Percentiles rank a stretch among this genome's conserved stretches.
These are phyloP conservation scores for Knufia fluminis DNA, from an alignment of 2,329 filamentous ascomycete species.

Conservation along the genomic window DNA sequence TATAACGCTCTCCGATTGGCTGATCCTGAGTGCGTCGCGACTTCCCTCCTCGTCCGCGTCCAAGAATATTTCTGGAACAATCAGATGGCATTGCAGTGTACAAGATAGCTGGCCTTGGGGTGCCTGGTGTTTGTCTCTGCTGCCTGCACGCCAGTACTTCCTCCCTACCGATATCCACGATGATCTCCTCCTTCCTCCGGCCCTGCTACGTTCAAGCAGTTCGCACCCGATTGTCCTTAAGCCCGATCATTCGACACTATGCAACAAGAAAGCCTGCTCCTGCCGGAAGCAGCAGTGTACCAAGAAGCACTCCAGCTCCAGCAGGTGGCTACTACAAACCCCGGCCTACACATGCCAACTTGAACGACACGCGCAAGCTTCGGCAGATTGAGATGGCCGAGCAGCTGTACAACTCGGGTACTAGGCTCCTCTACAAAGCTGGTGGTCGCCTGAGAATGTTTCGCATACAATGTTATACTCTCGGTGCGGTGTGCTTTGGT, in stretches of 20 bases:
- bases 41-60: too few species aligned
- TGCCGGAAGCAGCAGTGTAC: background rate
- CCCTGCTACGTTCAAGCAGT: background rate
- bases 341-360: background rate
- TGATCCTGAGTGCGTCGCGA: too few species aligned
- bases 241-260: background rate
- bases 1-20: too few species aligned
- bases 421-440: background rate
- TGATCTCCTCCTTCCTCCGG: background rate
- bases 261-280: background rate
- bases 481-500: background rate
- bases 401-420: slow-evolving; percentile 1
- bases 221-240: background rate
- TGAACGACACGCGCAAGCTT: background rate
- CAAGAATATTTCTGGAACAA: too few species aligned
- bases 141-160: background rate
- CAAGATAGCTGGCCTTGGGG: too few species aligned
- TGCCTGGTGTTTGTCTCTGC: too few species aligned
- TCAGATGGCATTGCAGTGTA: too few species aligned
- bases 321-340: background rate
- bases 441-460: background rate
- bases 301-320: too few species aligned
- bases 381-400: background rate
- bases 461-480: background rate
- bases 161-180: background rate